Evolutionary conservation across 495 filamentous ascomycete species (phyloP).

Genomic region (Chaetomium fimeti): DNA sequence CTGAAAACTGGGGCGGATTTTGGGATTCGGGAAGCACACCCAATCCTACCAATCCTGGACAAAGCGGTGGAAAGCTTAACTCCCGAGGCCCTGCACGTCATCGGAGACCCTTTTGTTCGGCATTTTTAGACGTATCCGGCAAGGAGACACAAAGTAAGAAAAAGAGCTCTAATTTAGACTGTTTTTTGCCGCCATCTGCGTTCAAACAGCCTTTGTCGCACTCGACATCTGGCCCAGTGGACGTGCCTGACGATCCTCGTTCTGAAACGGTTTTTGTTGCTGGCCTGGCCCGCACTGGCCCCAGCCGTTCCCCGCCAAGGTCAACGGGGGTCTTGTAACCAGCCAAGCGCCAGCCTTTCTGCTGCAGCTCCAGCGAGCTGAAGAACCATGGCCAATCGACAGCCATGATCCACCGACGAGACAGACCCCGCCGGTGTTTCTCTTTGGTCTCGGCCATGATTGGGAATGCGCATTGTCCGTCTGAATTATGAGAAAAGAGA

Average conservation of each 20-base stretch:
- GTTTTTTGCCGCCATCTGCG: background rate
- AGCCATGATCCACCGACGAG: constrained; percentile 18
- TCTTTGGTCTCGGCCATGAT: constrained; percentile 17
- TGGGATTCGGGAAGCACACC: constrained; percentile 11
- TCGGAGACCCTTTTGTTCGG: background rate
- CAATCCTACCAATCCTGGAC: constrained; percentile 2
- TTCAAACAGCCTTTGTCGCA: constrained; percentile 5
- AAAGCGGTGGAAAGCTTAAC: background rate
- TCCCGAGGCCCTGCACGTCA: background rate
- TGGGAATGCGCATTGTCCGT: background rate
- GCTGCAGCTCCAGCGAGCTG: background rate
- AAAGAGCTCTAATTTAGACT: background rate
- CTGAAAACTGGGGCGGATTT: background rate
- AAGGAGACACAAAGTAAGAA: background rate
- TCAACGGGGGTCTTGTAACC: constrained; percentile 19
- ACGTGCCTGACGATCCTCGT: constrained; percentile 34
- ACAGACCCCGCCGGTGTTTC: constrained; percentile 23
- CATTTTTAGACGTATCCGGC: too few relatives aligned
- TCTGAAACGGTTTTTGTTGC: constrained; percentile 38
- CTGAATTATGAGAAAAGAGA: background rate
- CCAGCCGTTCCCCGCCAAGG: constrained; percentile 22
- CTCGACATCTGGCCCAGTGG: constrained; percentile 6
- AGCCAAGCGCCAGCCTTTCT: constrained; percentile 19
- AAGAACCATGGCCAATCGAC: constrained; percentile 20
- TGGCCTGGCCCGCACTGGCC: constrained; percentile 24